Percentiles rank a stretch among this genome's conserved stretches.
These are phyloP conservation scores for Triticum urartu DNA, from an alignment of 176 grass and related monocot genomes.

Conservation along the genomic window DNA sequence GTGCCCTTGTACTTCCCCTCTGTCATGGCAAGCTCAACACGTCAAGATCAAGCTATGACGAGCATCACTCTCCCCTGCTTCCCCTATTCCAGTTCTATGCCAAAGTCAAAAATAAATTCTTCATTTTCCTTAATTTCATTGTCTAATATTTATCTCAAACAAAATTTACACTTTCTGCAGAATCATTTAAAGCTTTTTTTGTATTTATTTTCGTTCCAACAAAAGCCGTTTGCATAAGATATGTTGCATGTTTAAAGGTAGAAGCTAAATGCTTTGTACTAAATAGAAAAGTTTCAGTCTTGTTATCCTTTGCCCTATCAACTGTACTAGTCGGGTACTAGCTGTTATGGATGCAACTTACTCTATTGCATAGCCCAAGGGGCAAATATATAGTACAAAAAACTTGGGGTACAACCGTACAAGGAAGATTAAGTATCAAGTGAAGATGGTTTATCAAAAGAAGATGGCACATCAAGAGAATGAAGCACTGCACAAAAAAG, in stretches of 20 bases:
- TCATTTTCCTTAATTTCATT: background rate
- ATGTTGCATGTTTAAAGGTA: background rate
- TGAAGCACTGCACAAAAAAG: too few species aligned
- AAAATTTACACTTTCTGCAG: background rate
- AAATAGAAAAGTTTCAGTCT: background rate
- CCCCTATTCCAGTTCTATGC: background rate
- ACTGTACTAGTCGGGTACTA: constrained; percentile 1
- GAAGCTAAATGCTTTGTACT: background rate
- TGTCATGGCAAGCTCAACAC: background rate
- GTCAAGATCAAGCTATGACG: background rate
- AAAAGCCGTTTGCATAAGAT: constrained; percentile 1
- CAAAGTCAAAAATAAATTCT: background rate
- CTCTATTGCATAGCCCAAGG: too few species aligned
- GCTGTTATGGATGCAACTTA: too few species aligned
- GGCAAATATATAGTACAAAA: too few species aligned
- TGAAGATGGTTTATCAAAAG: too few species aligned
- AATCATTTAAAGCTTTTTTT: background rate
- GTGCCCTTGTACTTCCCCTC: background rate
- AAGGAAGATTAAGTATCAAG: too few species aligned
- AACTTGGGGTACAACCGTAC: too few species aligned
- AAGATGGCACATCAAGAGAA: too few species aligned
- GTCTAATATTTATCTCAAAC: background rate
- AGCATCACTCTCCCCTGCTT: background rate
- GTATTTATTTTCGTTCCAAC: background rate
- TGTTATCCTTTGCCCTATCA: background rate